These are phyloP conservation scores for Metschnikowia orientalis DNA, from an alignment of 805 yeast species.

Conservation along the genomic window DNA sequence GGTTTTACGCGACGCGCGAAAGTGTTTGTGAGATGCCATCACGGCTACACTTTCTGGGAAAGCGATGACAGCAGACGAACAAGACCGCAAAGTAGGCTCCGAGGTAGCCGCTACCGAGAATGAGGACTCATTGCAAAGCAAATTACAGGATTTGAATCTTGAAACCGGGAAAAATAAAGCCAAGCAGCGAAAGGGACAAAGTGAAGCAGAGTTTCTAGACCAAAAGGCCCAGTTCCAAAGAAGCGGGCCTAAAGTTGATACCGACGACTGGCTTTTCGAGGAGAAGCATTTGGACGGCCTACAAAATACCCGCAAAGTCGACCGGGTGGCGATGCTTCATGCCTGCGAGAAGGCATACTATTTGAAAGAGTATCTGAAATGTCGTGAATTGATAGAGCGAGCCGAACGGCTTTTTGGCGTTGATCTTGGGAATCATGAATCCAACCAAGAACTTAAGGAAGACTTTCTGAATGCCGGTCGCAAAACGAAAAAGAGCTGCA, in stretches of 20 bases:
- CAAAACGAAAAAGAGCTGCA: constrained; percentile 26
- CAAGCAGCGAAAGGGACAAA: constrained; percentile 58
- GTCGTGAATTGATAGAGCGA: constrained; percentile 42
- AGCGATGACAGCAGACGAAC: too few relatives aligned
- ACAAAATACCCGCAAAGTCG: constrained; percentile 42
- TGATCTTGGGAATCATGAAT: constrained; percentile 20
- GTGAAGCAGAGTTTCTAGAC: constrained; percentile 53
- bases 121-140: too few relatives aligned
- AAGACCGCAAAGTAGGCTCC: too few relatives aligned
- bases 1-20: too few relatives aligned
- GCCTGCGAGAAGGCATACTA: constrained; percentile 64
- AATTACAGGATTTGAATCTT: constrained; percentile 1
- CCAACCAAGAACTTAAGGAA: constrained; percentile 19
- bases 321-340: constrained; percentile 51
- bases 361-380: constrained; percentile 45
- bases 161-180: constrained; percentile 9
- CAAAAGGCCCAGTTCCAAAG: constrained; percentile 50
- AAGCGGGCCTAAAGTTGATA: constrained; percentile 57
- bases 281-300: constrained; percentile 22
- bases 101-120: too few relatives aligned
- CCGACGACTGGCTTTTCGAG: constrained; percentile 40
- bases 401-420: constrained; percentile 33
- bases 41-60: too few relatives aligned
- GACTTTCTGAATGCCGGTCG: constrained; percentile 22
- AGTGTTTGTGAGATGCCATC: too few relatives aligned